Percentiles rank a stretch among this genome's conserved stretches.
These are phyloP conservation scores for Gardenia jasminoides DNA, from an alignment of 257 asterid genomes.

Conservation along the genomic window DNA sequence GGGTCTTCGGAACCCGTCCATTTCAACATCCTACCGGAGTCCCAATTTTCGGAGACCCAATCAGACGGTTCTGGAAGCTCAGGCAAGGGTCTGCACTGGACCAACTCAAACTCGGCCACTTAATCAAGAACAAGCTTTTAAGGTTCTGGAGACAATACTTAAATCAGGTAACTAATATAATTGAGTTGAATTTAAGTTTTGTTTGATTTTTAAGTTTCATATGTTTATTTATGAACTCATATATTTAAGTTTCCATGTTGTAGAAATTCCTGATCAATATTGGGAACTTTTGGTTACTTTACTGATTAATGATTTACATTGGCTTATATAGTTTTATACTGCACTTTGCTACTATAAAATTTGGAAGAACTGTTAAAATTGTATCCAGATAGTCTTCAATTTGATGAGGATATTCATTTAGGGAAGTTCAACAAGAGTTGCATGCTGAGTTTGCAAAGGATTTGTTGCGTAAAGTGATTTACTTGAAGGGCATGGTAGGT, in stretches of 20 bases:
- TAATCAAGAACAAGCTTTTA: slow-evolving; percentile 79
- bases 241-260: background rate
- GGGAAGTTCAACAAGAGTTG: background rate
- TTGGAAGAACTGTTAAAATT: background rate
- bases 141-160: slow-evolving; percentile 77
- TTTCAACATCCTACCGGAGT: slow-evolving; percentile 70
- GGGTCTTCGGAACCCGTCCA: slow-evolving; percentile 43
- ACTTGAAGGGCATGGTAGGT: background rate
- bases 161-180: slow-evolving; percentile 51
- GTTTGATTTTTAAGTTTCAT: background rate
- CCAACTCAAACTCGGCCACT: slow-evolving; percentile 96
- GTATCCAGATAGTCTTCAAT: too few species aligned
- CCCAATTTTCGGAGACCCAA: slow-evolving; percentile 53
- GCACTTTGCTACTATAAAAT: background rate
- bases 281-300: background rate
- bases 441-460: background rate
- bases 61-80: slow-evolving; percentile 86
- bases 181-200: background rate
- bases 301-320: background rate
- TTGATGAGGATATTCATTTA: background rate
- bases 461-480: background rate
- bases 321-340: background rate
- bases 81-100: slow-evolving; percentile 88
- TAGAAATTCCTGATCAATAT: background rate
- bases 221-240: background rate